phyloP scores from a whole-genome alignment of 345 rosid genomes.

The Linum lewisii region DNA sequence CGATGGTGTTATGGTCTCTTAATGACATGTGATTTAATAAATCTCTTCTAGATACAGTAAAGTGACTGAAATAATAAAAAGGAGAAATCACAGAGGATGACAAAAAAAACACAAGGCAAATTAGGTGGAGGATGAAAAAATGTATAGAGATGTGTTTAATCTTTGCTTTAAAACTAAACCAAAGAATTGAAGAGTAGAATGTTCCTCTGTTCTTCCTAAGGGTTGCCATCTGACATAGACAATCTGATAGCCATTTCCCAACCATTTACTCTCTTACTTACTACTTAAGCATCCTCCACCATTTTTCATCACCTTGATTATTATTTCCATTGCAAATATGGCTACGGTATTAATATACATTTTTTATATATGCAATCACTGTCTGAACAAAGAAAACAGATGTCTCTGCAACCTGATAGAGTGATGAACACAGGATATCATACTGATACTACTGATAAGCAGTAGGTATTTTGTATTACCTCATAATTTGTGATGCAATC shows the following conservation, averaged over 20 bases:
- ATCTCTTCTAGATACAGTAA: too few relatives aligned
- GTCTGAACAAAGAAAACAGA: background rate
- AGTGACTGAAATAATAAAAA: too few relatives aligned
- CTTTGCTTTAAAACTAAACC: conserved; percentile 29
- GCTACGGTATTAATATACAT: too few relatives aligned
- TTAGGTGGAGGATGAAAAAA: too few relatives aligned
- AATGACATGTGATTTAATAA: too few relatives aligned
- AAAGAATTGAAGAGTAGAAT: conserved; percentile 2
- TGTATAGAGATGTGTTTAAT: conserved; percentile 14
- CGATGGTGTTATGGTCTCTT: too few relatives aligned
- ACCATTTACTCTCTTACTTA: conserved; percentile 30
- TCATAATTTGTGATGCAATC: background rate
- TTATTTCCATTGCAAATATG: too few relatives aligned
- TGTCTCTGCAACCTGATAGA: background rate
- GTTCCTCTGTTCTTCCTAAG: background rate
- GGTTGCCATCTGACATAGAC: conserved; percentile 20
- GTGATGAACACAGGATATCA: background rate
- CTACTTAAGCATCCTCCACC: conserved; percentile 17
- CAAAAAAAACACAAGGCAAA: too few relatives aligned
- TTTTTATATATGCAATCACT: too few relatives aligned
- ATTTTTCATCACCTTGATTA: background rate
- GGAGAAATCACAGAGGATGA: too few relatives aligned
- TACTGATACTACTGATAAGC: background rate
- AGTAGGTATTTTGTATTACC: background rate
- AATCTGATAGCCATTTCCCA: conserved; percentile 36